Conservation (phyloP, 1,284 basidiomycete species). For the Gastroboletus turbinatus region DNA sequence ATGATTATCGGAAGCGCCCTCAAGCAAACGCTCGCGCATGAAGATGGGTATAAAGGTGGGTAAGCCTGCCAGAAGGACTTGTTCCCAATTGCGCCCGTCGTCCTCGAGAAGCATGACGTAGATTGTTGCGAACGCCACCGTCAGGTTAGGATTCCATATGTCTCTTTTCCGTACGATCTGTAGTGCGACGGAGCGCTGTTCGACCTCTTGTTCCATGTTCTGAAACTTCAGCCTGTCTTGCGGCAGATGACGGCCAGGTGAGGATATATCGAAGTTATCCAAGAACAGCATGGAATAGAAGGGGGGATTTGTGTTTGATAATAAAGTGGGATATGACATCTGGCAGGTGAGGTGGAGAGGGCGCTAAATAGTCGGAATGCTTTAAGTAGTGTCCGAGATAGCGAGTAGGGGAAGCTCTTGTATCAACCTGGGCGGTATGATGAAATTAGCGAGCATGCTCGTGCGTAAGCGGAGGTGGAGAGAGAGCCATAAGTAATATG, state of each 20-base stretch:
- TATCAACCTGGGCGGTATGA: slow-evolving; percentile 35
- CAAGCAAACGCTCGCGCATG: slow-evolving; percentile 40
- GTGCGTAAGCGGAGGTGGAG: slow-evolving; percentile 14
- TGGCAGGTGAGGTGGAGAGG: slow-evolving; percentile 36
- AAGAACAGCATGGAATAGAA: slow-evolving; percentile 41
- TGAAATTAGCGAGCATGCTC: slow-evolving; percentile 29
- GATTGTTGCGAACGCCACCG: slow-evolving; percentile 51
- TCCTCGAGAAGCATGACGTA: slow-evolving; percentile 63
- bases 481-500: slow-evolving; percentile 28
- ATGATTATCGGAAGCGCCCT: slow-evolving; percentile 36
- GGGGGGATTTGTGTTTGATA: slow-evolving; percentile 24
- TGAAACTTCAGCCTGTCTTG: slow-evolving; percentile 13
- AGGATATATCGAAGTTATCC: slow-evolving; percentile 41
- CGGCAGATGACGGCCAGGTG: slow-evolving; percentile 38
- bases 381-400: slow-evolving; percentile 26
- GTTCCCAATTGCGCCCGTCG: slow-evolving; percentile 53
- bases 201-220: slow-evolving; percentile 40
- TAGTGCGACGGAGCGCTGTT: slow-evolving; percentile 43
- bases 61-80: slow-evolving; percentile 48
- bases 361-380: slow-evolving; percentile 35
- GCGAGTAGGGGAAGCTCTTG: slow-evolving; percentile 37
- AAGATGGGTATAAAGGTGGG: slow-evolving; percentile 41
- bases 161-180: slow-evolving; percentile 40
- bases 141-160: slow-evolving; percentile 37
- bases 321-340: slow-evolving; percentile 33